Conservation (phyloP, 345 rosid genomes). For the Citrus australasica region DNA sequence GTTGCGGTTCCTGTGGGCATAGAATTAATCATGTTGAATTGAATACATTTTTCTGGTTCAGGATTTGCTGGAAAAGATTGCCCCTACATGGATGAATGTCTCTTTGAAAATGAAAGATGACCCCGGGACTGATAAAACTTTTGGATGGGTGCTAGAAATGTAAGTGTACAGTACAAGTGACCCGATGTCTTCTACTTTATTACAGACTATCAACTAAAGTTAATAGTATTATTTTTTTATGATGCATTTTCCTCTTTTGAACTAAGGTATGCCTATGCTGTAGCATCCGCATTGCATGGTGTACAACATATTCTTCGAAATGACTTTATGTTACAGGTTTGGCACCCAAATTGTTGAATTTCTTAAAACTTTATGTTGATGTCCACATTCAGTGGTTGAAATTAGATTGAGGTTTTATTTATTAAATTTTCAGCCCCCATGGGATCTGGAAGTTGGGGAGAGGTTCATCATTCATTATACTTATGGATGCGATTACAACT, state of each 20-base stretch:
- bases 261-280: constrained; percentile 93
- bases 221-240: constrained; percentile 10
- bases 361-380: constrained; percentile 8
- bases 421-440: constrained; percentile 79
- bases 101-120: constrained; percentile 90
- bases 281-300: constrained; percentile 95
- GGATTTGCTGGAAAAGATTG: constrained; percentile 75
- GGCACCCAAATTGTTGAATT: constrained; percentile 7
- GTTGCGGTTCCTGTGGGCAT: constrained; percentile 9
- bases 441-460: constrained; percentile 67
- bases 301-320: constrained; percentile 77
- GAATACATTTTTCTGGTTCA: constrained; percentile 25
- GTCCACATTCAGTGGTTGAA: background rate
- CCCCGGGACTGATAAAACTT: constrained; percentile 87
- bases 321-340: constrained; percentile 98
- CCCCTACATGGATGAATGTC: constrained; percentile 98
- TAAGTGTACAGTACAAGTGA: constrained; percentile 33
- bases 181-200: background rate
- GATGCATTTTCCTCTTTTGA: constrained; percentile 16
- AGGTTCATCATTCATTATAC: constrained; percentile 93
- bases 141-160: constrained; percentile 99
- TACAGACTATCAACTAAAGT: background rate
- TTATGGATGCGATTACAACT: constrained; percentile 87
- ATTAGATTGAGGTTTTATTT: constrained; percentile 12
- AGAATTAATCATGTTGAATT: background rate